Percentiles rank a stretch among this genome's conserved stretches.
Conservation (phyloP, 1,284 basidiomycete genomes). For the Cutaneotrichosporon spelunceum region DNA sequence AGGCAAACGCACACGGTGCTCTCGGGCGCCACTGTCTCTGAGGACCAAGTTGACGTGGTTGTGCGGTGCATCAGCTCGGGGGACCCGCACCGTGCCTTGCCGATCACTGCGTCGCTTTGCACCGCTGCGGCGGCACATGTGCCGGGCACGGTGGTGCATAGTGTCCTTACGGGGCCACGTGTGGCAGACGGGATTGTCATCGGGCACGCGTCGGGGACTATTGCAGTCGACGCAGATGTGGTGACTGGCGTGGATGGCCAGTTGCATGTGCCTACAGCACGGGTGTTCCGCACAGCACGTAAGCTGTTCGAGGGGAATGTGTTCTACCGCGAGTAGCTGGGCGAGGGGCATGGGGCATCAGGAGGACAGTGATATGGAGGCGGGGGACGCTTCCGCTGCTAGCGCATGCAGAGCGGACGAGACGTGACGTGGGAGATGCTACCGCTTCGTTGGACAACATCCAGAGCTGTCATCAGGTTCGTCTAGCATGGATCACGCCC, state of each 20-base stretch:
- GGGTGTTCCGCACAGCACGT: slow-evolving; percentile 64
- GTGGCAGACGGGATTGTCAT: slow-evolving; percentile 54
- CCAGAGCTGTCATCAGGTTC: no score
- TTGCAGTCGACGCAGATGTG: slow-evolving; percentile 61
- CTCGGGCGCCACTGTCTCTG: slow-evolving; percentile 30
- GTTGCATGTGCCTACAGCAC: slow-evolving; percentile 57
- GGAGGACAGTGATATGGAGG: no score
- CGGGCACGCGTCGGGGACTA: slow-evolving; percentile 63
- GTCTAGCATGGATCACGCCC: no score
- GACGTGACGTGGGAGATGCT: no score
- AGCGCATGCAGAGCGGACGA: no score
- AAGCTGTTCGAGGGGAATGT: slow-evolving; percentile 66
- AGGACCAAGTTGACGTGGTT: slow-evolving; percentile 56
- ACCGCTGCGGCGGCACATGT: slow-evolving; percentile 63
- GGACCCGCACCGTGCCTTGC: slow-evolving; percentile 66
- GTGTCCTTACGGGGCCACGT: slow-evolving; percentile 39
- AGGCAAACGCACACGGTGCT: slow-evolving; percentile 35
- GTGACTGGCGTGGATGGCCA: slow-evolving; percentile 50
- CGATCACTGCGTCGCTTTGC: slow-evolving; percentile 70
- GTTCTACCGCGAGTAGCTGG: slow-evolving; percentile 51
- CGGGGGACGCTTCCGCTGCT: no score
- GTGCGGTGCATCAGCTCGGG: slow-evolving; percentile 68
- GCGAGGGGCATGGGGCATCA: background rate
- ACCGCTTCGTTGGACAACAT: no score
- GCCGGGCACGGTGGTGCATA: slow-evolving; percentile 57